Conservation (phyloP, 768 basidiomycete genomes). For the Rhodotorula sphaerocarpa region DNA sequence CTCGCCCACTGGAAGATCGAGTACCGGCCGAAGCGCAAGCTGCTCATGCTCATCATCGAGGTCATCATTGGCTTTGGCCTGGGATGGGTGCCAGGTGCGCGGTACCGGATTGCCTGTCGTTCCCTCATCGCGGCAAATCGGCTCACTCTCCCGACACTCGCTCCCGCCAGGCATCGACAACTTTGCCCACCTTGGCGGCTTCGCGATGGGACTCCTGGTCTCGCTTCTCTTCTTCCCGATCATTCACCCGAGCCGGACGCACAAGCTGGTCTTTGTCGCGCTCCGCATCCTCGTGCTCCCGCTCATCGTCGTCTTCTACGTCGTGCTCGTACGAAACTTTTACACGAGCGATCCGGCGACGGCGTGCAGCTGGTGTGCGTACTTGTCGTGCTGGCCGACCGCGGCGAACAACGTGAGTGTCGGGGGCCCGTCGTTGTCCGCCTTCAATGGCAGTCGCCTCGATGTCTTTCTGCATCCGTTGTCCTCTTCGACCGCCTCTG, state of each 20-base stretch:
- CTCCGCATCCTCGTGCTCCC: constrained; percentile 68
- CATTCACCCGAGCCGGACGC: constrained; percentile 65
- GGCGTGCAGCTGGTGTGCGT: constrained; percentile 54
- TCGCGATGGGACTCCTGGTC: constrained; percentile 58
- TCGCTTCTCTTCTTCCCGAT: constrained; percentile 82
- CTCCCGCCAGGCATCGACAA: constrained; percentile 63
- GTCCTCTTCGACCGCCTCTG: no score
- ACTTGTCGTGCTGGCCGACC: constrained; percentile 84
- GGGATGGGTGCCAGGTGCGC: constrained; percentile 61
- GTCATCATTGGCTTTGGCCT: constrained; percentile 76
- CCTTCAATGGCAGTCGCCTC: no score
- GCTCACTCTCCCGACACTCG: neutral
- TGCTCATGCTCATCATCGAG: constrained; percentile 75
- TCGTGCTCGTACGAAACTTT: constrained; percentile 77
- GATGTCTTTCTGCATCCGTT: neutral
- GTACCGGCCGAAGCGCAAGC: constrained; percentile 70
- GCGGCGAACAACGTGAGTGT: constrained; percentile 42
- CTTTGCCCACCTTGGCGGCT: constrained; percentile 81
- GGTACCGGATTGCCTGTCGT: neutral
- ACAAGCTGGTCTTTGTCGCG: constrained; percentile 62
- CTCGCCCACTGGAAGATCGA: constrained; percentile 87
- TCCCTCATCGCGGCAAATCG: neutral
- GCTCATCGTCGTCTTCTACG: constrained; percentile 67
- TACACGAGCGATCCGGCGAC: constrained; percentile 79
- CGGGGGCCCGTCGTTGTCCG: no score